Percentiles rank a stretch among this genome's conserved stretches.
Evolutionary conservation across 2,329 filamentous ascomycete species (phyloP).

Genomic region (Sporothrix euskadiensis): DNA sequence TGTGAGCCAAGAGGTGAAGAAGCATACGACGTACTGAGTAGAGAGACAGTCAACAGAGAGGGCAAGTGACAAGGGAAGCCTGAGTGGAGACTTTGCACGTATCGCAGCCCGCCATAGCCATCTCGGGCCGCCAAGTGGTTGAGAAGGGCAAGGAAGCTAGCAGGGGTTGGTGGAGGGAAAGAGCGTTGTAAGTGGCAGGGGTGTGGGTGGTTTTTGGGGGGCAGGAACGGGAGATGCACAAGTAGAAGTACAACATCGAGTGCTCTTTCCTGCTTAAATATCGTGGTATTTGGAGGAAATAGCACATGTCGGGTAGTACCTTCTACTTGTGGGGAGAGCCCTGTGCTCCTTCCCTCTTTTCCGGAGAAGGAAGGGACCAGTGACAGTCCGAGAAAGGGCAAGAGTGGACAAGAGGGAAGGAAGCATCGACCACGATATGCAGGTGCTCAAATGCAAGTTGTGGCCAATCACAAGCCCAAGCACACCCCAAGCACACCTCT

Average conservation of each 20-base stretch:
- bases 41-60: not conserved
- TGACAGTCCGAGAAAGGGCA: constrained; percentile 8
- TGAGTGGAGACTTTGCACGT: not conserved
- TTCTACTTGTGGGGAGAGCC: not conserved
- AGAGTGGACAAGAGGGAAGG: constrained; percentile 18
- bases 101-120: constrained; percentile 13
- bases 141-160: constrained; percentile 6
- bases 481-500: constrained; percentile 22
- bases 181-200: constrained; percentile 1
- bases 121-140: constrained; percentile 23
- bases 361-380: not conserved
- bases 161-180: not conserved
- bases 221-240: constrained; percentile 9
- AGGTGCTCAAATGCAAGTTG: constrained; percentile 7
- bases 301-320: not conserved
- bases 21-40: too few species aligned
- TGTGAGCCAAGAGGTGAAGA: not conserved
- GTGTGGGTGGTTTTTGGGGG: constrained; percentile 2
- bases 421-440: constrained; percentile 17
- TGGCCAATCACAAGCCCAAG: constrained; percentile 23
- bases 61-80: not conserved
- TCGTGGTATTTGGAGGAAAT: not conserved
- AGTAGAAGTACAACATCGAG: not conserved
- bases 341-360: not conserved
- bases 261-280: not conserved